Conservation (phyloP, 805 yeast species). For the Candida cerambycidarum region DNA sequence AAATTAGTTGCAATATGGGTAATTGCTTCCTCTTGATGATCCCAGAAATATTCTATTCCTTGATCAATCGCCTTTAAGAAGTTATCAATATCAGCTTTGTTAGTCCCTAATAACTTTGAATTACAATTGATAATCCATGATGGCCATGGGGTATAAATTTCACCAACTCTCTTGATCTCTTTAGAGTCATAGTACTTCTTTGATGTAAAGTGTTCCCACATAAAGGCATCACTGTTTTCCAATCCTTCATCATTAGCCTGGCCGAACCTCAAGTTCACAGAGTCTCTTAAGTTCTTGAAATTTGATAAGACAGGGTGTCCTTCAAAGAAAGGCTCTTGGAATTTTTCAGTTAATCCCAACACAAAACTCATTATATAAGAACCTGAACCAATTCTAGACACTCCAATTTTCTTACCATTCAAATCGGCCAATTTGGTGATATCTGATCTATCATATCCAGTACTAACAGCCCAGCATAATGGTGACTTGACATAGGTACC, state of each 20-base stretch:
- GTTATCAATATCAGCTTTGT: constrained; percentile 22
- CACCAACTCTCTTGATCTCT: constrained; percentile 82
- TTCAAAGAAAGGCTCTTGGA: constrained; percentile 50
- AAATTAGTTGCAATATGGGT: constrained; percentile 62
- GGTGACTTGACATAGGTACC: constrained; percentile 89
- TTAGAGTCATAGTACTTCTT: constrained; percentile 77
- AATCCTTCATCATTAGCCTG: constrained; percentile 18
- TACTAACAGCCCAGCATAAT: constrained; percentile 85
- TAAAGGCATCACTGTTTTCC: constrained; percentile 72
- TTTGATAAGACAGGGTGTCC: constrained; percentile 60
- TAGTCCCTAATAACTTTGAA: constrained; percentile 29
- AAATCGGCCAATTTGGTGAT: constrained; percentile 52
- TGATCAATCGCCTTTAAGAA: constrained; percentile 58
- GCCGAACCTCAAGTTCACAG: constrained; percentile 59
- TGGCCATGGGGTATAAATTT: constrained; percentile 95
- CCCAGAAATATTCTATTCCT: constrained; percentile 68
- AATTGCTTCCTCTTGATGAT: constrained; percentile 62
- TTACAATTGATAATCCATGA: constrained; percentile 80
- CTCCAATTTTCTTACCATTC: constrained; percentile 66
- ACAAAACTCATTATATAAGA: constrained; percentile 91
- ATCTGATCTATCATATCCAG: constrained; percentile 64
- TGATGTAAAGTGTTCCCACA: constrained; percentile 95
- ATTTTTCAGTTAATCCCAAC: constrained; percentile 60
- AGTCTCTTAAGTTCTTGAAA: constrained; percentile 74
- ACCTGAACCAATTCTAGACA: constrained; percentile 87